These are phyloP conservation scores for Acrodontium crateriforme DNA, from an alignment of 2,329 filamentous ascomycete genomes.

Conservation along the genomic window DNA sequence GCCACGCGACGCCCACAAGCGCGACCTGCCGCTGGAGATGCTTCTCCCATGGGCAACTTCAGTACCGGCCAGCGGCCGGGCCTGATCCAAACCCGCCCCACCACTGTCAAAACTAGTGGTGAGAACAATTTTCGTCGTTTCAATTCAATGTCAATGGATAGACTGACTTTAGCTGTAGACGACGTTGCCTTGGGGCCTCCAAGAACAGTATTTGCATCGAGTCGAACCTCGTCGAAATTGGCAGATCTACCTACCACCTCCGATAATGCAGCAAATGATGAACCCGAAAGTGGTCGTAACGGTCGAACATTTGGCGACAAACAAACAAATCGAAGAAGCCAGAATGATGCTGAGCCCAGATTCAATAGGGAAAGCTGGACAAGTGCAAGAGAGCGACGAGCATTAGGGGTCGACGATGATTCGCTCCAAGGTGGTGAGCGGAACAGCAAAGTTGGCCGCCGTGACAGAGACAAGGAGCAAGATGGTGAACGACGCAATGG, in stretches of 20 bases:
- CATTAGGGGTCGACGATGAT: conserved; percentile 33
- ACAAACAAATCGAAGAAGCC: conserved; percentile 28
- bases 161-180: conserved; percentile 32
- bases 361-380: conserved; percentile 60
- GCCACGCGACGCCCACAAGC: conserved; percentile 2
- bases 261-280: conserved; percentile 26
- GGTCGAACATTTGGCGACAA: conserved; percentile 31
- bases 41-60: conserved; percentile 24
- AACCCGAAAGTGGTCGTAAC: conserved; percentile 17
- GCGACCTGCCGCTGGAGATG: conserved; percentile 8
- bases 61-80: conserved; percentile 20
- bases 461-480: conserved; percentile 25
- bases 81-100: conserved; percentile 15
- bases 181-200: conserved; percentile 79
- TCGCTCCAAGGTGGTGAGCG: conserved; percentile 47
- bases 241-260: conserved; percentile 19
- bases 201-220: conserved; percentile 70
- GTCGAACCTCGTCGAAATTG: conserved; percentile 38
- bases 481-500: conserved; percentile 49
- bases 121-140: conserved; percentile 9
- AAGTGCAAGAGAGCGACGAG: conserved; percentile 52
- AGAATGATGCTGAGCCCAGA: conserved; percentile 22
- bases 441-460: conserved; percentile 36
- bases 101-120: conserved; percentile 13
- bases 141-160: not conserved